Evolutionary conservation across 2,329 filamentous ascomycete genomes (phyloP).

Genomic region (Arthrobotrys musiformis): DNA sequence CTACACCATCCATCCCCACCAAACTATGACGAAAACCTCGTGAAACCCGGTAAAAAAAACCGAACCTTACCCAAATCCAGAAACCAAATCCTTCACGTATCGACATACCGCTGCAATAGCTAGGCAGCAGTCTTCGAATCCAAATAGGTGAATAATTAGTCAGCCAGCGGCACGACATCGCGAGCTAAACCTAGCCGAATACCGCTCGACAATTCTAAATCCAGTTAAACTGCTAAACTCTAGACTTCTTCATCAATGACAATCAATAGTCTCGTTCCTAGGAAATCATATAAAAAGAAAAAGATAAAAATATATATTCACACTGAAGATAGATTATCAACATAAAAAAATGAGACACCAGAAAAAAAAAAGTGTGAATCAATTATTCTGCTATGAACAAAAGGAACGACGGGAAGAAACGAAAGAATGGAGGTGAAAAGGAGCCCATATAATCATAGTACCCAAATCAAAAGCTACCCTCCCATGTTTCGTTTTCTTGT

Average conservation of each 20-base stretch:
- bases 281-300: neutral
- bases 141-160: neutral
- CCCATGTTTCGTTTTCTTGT: neutral
- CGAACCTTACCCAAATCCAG: constrained; percentile 7
- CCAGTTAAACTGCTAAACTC: neutral
- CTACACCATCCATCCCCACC: neutral
- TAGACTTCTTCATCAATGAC: neutral
- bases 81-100: constrained; percentile 31
- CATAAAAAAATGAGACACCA: neutral
- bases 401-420: neutral
- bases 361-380: constrained; percentile 15
- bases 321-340: constrained; percentile 9
- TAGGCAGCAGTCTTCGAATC: constrained; percentile 1
- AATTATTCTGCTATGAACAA: constrained; percentile 47
- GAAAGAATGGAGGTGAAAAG: neutral
- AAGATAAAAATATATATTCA: neutral
- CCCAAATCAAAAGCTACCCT: constrained; percentile 5
- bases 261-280: too few species aligned
- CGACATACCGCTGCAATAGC: neutral
- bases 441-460: neutral
- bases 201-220: neutral
- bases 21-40: neutral
- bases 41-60: neutral
- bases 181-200: constrained; percentile 1
- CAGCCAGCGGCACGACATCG: neutral